Conservation (phyloP, 2,329 filamentous ascomycete genomes). For the Aspergillus bombycis region DNA sequence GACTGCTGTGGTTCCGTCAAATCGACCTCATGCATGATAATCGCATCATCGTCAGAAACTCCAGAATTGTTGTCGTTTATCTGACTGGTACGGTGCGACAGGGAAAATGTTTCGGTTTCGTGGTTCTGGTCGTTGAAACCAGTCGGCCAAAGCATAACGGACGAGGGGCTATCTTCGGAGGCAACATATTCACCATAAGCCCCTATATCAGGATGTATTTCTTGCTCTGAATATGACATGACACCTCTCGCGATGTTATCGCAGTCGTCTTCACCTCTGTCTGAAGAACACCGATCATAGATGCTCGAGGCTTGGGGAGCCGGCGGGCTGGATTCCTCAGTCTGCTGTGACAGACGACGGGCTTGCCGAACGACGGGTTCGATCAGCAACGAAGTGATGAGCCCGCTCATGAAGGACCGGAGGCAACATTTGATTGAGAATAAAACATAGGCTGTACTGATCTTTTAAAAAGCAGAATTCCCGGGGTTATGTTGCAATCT, state of each 20-base stretch:
- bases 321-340: slow-evolving; percentile 23
- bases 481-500: not conserved
- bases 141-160: slow-evolving; percentile 18
- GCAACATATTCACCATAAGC: slow-evolving; percentile 24
- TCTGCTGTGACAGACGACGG: slow-evolving; percentile 40
- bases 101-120: slow-evolving; percentile 3
- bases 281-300: slow-evolving; percentile 25
- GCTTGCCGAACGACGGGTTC: slow-evolving; percentile 49
- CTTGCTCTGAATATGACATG: slow-evolving; percentile 14
- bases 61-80: not conserved
- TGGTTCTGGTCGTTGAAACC: slow-evolving; percentile 17
- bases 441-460: slow-evolving; percentile 6
- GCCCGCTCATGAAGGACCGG: slow-evolving; percentile 47
- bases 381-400: slow-evolving; percentile 47
- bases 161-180: slow-evolving; percentile 26
- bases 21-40: not conserved
- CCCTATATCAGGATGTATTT: slow-evolving; percentile 15
- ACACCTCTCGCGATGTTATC: slow-evolving; percentile 14
- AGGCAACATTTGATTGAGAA: slow-evolving; percentile 19
- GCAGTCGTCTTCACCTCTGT: slow-evolving; percentile 14
- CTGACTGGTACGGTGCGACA: not conserved
- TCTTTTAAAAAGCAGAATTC: not conserved
- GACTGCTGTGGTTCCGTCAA: not conserved
- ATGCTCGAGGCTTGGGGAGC: slow-evolving; percentile 25
- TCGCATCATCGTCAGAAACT: not conserved